phyloP scores from a whole-genome alignment of 805 yeast species.

The Wickerhamomyces ciferrii region DNA sequence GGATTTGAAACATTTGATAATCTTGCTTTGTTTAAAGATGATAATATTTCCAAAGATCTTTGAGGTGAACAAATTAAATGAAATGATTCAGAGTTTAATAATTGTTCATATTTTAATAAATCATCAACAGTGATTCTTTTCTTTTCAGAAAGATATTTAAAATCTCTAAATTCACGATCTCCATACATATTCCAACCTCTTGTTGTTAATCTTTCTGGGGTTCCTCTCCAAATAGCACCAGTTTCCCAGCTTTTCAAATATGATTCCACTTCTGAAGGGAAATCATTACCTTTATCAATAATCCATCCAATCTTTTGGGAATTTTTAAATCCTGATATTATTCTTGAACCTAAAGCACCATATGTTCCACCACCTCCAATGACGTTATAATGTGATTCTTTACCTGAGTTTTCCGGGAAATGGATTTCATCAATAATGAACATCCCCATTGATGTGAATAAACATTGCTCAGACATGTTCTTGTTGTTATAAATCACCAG shows the following conservation, averaged over 20 bases:
- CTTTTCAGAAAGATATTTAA: constrained; percentile 59
- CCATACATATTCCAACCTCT: constrained; percentile 78
- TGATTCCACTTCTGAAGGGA: constrained; percentile 43
- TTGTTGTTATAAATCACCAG: neutral
- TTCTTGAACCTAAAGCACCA: constrained; percentile 69
- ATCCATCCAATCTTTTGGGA: constrained; percentile 55
- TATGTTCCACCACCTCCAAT: constrained; percentile 92
- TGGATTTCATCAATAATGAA: constrained; percentile 85
- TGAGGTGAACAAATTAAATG: constrained; percentile 76
- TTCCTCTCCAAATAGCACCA: constrained; percentile 50
- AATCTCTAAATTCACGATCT: constrained; percentile 52
- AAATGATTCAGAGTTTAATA: constrained; percentile 39
- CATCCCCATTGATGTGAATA: constrained; percentile 77
- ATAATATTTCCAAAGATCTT: constrained; percentile 47
- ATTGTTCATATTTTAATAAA: constrained; percentile 31
- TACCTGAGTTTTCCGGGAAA: constrained; percentile 34
- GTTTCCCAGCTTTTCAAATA: constrained; percentile 57
- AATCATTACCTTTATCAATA: constrained; percentile 76
- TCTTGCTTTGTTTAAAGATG: constrained; percentile 19
- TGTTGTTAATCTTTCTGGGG: constrained; percentile 55
- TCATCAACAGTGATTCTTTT: constrained; percentile 55
- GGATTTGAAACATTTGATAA: constrained; percentile 16
- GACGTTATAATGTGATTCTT: constrained; percentile 39
- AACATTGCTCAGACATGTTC: neutral
- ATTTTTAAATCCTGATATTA: constrained; percentile 35